phyloP scores from a whole-genome alignment of 768 basidiomycete genomes.

The Cyathus striatus region DNA sequence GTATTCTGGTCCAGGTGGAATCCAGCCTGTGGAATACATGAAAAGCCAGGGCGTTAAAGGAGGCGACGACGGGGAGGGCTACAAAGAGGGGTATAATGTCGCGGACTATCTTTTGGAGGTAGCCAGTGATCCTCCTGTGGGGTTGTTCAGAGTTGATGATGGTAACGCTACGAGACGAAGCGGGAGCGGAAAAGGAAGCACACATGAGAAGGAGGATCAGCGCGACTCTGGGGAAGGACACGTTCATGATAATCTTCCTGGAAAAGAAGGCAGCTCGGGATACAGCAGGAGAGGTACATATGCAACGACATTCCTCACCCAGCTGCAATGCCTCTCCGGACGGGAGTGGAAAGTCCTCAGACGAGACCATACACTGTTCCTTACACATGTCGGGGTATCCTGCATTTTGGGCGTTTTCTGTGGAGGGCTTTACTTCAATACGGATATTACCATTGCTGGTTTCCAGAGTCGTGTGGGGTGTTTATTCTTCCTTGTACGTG shows the following conservation, averaged over 20 bases:
- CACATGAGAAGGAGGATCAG: not conserved
- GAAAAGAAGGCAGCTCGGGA: not conserved
- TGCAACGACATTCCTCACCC: conserved; percentile 82
- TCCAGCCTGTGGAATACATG: conserved; percentile 67
- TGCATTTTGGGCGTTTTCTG: conserved; percentile 81
- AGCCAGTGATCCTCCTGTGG: conserved; percentile 59
- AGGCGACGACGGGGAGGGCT: too few species aligned
- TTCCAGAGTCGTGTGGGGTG: conserved; percentile 94
- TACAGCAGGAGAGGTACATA: conserved; percentile 27
- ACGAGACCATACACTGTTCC: conserved; percentile 77
- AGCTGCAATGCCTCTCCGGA: conserved; percentile 74
- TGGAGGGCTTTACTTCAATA: conserved; percentile 68
- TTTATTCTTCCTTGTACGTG: conserved; percentile 81
- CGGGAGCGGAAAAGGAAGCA: not conserved
- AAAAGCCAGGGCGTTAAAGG: too few species aligned
- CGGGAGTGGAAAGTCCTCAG: conserved; percentile 82
- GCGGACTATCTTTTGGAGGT: conserved; percentile 92
- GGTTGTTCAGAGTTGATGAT: conserved; percentile 31
- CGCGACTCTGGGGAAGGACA: not conserved
- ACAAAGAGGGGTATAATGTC: conserved; percentile 81
- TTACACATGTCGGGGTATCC: conserved; percentile 72
- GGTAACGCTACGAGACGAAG: not conserved
- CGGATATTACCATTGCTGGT: conserved; percentile 77
- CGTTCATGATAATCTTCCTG: too few species aligned
- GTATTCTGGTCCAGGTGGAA: conserved; percentile 75